Conservation (phyloP, 1,284 basidiomycete species). For the Cryptococcus sp. region DNA sequence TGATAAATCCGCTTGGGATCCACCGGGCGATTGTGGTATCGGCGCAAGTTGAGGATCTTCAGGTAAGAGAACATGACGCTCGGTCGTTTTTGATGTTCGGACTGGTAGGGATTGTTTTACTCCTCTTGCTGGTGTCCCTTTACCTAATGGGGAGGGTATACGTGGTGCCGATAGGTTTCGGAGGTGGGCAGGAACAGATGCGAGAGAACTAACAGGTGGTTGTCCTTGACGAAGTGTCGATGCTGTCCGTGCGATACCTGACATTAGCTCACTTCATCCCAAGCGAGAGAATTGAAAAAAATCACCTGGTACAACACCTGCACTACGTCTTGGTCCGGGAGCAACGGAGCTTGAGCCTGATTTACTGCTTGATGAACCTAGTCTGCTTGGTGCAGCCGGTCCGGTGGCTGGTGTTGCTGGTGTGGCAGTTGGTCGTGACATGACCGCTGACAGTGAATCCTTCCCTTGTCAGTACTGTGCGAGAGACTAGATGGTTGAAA, state of each 20-base stretch:
- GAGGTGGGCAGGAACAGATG: slow-evolving; percentile 43
- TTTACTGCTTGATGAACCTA: slow-evolving; percentile 16
- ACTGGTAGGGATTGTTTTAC: slow-evolving; percentile 52
- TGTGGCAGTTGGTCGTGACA: slow-evolving; percentile 37
- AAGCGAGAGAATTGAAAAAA: neutral
- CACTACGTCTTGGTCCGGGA: slow-evolving; percentile 35
- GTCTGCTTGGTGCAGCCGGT: slow-evolving; percentile 23
- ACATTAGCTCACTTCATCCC: neutral
- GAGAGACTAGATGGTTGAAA: no score
- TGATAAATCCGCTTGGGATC: slow-evolving; percentile 10
- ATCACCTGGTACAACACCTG: slow-evolving; percentile 42
- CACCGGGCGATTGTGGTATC: slow-evolving; percentile 48
- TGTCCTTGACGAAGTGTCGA: slow-evolving; percentile 40
- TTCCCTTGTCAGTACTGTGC: no score
- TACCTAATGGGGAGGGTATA: slow-evolving; percentile 45
- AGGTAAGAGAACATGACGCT: slow-evolving; percentile 86
- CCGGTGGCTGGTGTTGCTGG: neutral
- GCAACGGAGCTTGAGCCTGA: slow-evolving; percentile 18
- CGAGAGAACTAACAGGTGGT: slow-evolving; percentile 19
- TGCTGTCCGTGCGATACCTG: slow-evolving; percentile 45
- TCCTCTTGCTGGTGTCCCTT: slow-evolving; percentile 42
- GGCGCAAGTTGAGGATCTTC: slow-evolving; percentile 86
- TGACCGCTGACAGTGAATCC: slow-evolving; percentile 11
- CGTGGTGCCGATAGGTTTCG: slow-evolving; percentile 40
- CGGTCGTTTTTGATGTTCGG: slow-evolving; percentile 83